phyloP scores from a whole-genome alignment of 805 yeast genomes.

The Cyberlindnera lachancei region DNA sequence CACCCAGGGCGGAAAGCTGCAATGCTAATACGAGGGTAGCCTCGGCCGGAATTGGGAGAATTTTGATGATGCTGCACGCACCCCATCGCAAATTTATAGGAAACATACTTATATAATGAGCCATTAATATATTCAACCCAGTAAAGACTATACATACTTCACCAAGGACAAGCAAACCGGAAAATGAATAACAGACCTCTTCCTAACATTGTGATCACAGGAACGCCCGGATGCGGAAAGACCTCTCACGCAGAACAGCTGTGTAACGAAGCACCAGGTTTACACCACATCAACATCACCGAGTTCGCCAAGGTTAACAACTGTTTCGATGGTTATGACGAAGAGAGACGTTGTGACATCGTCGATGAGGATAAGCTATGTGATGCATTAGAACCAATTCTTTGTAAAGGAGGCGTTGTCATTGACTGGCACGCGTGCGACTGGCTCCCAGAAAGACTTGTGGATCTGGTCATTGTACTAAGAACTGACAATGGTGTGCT shows the following conservation, averaged over 20 bases:
- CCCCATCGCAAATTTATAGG: too few relatives aligned
- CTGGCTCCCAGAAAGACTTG: slow-evolving; percentile 84
- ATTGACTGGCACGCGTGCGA: slow-evolving; percentile 98
- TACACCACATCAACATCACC: slow-evolving; percentile 55
- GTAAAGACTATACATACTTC: too few relatives aligned
- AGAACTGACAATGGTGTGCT: slow-evolving; percentile 67
- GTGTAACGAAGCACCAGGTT: slow-evolving; percentile 40
- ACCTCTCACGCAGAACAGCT: slow-evolving; percentile 65
- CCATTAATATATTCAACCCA: too few relatives aligned
- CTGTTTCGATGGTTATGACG: slow-evolving; percentile 80
- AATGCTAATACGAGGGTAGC: too few relatives aligned
- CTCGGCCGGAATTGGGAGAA: too few relatives aligned
- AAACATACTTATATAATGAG: too few relatives aligned
- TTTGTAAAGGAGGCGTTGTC: slow-evolving; percentile 80
- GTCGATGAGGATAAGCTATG: slow-evolving; percentile 89
- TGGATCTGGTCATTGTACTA: slow-evolving; percentile 87
- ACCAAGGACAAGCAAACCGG: too few relatives aligned
- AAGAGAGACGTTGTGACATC: slow-evolving; percentile 73
- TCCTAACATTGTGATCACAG: slow-evolving; percentile 84
- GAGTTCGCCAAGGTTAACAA: slow-evolving; percentile 73
- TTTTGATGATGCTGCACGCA: too few relatives aligned
- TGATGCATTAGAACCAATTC: slow-evolving; percentile 70
- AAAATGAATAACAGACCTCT: slow-evolving; percentile 19
- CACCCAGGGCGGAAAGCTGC: too few relatives aligned
- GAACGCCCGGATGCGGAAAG: slow-evolving; percentile 93